Base-by-base conservation (phyloP, 192 early-diverging fungal species). In the Podila clonocystis region DNA sequence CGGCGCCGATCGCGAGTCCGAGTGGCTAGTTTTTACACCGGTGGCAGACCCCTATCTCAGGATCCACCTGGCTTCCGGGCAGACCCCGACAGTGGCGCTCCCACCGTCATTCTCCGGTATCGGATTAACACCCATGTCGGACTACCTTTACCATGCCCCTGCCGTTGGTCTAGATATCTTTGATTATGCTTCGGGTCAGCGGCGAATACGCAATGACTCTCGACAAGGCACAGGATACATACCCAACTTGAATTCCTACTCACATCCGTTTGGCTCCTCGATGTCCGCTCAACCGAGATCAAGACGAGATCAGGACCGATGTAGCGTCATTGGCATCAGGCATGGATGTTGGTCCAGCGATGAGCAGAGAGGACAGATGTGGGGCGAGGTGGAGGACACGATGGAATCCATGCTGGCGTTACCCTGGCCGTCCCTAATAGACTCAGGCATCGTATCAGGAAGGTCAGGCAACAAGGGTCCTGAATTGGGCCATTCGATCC, bases 261-360 rank as follows among this genome's bases (percentile, higher is more conserved):
- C 52, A 22, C 24, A 7, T 24, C n/a, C 52, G 0, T 26, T 55
- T n/a, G 52, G 52, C 17, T n/a, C 49, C 30, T 50, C 20, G 13
- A 30, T 31, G 22, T 66, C 29, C 48, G 64, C 2, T n/a, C 30
- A 33, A 11, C 13, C 2, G n/a, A 15, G 26, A 64, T 12, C 41
- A n/a, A 22, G 63, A 65, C n/a, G 24, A 24, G 52, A 55, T 12
- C 52, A 34, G 12, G n/a, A 67, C 19, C n/a, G 31, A 17, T 58
- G 38, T 36, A 29, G 66, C 41, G 66, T 58, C 26, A 67, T 67
- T 41, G 66, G 66, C 17, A 33, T 67, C 20, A 67, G 50, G 33
- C 66, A 67, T 26, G 52, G 33, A 12, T 28, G 29, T 30, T 67
- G 66, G 66, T 13, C 66, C 19, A 31, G 9, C 19, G 28, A 5